Percentiles rank a stretch among this genome's conserved stretches.
Evolutionary conservation across 768 basidiomycete species (phyloP).

Genomic region (Panaeolus cyanescens): DNA sequence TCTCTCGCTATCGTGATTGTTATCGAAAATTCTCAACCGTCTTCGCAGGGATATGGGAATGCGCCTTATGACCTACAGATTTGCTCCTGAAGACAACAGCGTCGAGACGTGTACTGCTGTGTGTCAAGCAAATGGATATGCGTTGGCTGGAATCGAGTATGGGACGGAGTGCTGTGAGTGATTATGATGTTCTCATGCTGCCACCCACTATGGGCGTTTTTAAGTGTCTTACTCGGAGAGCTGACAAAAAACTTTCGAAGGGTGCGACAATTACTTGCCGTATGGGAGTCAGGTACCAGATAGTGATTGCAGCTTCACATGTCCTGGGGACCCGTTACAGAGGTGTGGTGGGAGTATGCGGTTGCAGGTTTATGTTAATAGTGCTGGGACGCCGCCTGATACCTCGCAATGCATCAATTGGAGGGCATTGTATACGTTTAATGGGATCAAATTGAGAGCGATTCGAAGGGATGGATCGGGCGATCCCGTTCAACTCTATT

Average conservation of each 20-base stretch:
- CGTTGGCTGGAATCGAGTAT: conserved; percentile 41
- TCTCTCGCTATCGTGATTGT: conserved; percentile 13
- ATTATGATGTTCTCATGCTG: neutral
- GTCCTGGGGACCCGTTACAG: conserved; percentile 59
- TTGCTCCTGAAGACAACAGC: conserved; percentile 41
- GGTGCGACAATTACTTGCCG: neutral
- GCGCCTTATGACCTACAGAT: conserved; percentile 38
- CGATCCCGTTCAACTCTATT: neutral
- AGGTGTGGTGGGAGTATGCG: conserved; percentile 7
- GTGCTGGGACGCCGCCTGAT: neutral
- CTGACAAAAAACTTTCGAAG: no score
- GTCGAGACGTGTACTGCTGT: conserved; percentile 60
- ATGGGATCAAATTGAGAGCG: neutral
- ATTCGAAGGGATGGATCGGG: neutral
- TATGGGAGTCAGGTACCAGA: neutral
- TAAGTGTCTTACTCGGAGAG: no score
- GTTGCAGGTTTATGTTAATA: neutral
- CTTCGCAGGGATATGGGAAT: conserved; percentile 34
- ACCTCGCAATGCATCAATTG: neutral
- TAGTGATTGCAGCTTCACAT: conserved; percentile 59
- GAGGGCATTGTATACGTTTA: neutral
- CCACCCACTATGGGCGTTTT: neutral
- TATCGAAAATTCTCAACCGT: neutral
- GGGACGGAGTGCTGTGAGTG: conserved; percentile 10
- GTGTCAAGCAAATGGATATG: conserved; percentile 56